phyloP scores from a whole-genome alignment of 805 yeast genomes.

The Barnettozyma pratensis region DNA sequence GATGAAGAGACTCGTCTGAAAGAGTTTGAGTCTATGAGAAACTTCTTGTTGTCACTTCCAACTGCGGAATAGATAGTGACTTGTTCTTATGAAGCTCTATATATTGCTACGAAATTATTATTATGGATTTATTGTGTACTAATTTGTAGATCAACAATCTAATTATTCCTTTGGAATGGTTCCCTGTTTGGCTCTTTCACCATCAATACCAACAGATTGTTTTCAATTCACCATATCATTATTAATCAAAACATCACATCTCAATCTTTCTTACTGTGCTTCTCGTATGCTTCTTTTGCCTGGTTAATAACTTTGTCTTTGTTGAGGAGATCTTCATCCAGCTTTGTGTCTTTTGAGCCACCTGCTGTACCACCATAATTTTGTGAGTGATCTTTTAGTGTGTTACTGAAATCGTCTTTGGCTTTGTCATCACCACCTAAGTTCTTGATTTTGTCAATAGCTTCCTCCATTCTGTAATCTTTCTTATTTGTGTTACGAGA shows the following conservation, averaged over 20 bases:
- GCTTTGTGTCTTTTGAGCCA: slow-evolving; percentile 5
- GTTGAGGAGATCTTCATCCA: slow-evolving; percentile 3
- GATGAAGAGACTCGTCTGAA: no score
- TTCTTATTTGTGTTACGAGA: neutral
- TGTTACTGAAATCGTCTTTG: neutral
- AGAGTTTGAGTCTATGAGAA: no score
- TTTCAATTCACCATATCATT: no score
- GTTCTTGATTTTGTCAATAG: neutral
- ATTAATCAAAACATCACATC: neutral
- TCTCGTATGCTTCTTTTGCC: slow-evolving; percentile 13
- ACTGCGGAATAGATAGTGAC: no score
- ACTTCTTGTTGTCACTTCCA: no score
- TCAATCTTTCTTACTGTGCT: slow-evolving; percentile 8
- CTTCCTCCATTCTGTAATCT: slow-evolving; percentile 1
- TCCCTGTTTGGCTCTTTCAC: no score
- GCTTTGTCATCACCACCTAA: neutral
- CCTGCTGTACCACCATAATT: slow-evolving; percentile 17
- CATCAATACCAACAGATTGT: no score
- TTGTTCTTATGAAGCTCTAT: no score
- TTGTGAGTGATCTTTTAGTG: slow-evolving; percentile 1
- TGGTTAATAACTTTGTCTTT: slow-evolving; percentile 13
- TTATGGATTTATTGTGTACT: no score
- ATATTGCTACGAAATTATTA: no score
- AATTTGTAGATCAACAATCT: no score
- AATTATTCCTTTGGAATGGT: no score